Conservation (phyloP, 805 yeast species). For the Cyberlindnera xishuangbannaensis region DNA sequence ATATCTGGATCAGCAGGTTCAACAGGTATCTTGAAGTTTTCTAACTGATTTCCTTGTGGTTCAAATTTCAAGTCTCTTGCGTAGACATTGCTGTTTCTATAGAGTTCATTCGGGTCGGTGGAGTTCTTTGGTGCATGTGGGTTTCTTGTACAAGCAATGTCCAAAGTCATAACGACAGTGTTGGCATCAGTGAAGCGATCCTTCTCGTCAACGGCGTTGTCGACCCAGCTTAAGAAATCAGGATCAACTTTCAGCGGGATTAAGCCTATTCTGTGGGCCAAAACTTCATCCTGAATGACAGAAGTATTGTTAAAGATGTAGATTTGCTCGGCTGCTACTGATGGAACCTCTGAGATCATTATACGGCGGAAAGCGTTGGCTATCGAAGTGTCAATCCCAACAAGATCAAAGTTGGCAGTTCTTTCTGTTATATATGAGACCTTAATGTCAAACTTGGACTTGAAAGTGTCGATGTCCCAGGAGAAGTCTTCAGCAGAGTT, state of each 20-base stretch:
- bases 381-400: slow-evolving; percentile 83
- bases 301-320: slow-evolving; percentile 92
- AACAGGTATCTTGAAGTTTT: slow-evolving; percentile 64
- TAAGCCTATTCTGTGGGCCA: slow-evolving; percentile 92
- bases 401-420: slow-evolving; percentile 78
- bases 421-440: slow-evolving; percentile 62
- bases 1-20: slow-evolving; percentile 85
- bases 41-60: slow-evolving; percentile 85
- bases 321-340: slow-evolving; percentile 91
- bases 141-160: slow-evolving; percentile 78
- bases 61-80: slow-evolving; percentile 86
- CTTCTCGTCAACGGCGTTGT: slow-evolving; percentile 54
- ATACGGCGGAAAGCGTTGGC: slow-evolving; percentile 96
- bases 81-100: slow-evolving; percentile 80
- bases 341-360: slow-evolving; percentile 95
- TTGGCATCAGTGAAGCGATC: slow-evolving; percentile 79
- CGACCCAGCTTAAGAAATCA: slow-evolving; percentile 81
- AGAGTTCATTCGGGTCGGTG: slow-evolving; percentile 77
- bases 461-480: slow-evolving; percentile 83
- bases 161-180: slow-evolving; percentile 77
- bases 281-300: slow-evolving; percentile 94
- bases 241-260: slow-evolving; percentile 90
- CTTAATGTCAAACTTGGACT: slow-evolving; percentile 57
- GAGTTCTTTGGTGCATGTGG: slow-evolving; percentile 74
- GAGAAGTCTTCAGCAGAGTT: slow-evolving; percentile 55